phyloP scores from a whole-genome alignment of 148 eudicot genomes.

The Beta vulgaris region DNA sequence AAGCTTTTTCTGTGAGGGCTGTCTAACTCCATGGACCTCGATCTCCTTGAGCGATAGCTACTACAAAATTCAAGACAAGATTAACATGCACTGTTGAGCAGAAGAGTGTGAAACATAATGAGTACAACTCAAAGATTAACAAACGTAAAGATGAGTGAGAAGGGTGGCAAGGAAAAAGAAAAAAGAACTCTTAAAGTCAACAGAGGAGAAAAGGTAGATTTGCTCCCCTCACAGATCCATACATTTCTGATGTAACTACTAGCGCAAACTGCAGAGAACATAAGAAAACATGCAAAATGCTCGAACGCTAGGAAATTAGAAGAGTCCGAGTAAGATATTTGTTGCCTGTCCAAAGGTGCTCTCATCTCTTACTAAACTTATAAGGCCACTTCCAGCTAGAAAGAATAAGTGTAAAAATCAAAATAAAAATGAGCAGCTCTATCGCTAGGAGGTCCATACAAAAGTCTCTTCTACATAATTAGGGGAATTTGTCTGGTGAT shows the following conservation, averaged over 20 bases:
- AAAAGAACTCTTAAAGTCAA: neutral
- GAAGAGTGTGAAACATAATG: no score
- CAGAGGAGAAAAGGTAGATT: neutral
- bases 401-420: no score
- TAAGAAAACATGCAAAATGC: neutral
- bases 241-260: neutral
- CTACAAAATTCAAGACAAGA: slow-evolving; percentile 12
- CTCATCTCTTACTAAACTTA: no score
- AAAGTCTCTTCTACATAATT: no score
- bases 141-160: neutral
- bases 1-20: slow-evolving; percentile 39
- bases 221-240: neutral
- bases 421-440: no score
- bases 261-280: neutral
- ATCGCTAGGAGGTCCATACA: no score
- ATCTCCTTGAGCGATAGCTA: slow-evolving; percentile 42
- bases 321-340: no score
- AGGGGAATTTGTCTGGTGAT: no score
- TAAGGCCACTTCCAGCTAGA: no score
- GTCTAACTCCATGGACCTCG: slow-evolving; percentile 51
- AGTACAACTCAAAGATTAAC: neutral
- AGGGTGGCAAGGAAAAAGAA: neutral
- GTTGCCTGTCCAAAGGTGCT: no score
- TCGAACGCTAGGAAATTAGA: no score
- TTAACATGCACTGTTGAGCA: neutral